Conservation (phyloP, 2,329 filamentous ascomycete genomes). For the Colletotrichum truncatum region DNA sequence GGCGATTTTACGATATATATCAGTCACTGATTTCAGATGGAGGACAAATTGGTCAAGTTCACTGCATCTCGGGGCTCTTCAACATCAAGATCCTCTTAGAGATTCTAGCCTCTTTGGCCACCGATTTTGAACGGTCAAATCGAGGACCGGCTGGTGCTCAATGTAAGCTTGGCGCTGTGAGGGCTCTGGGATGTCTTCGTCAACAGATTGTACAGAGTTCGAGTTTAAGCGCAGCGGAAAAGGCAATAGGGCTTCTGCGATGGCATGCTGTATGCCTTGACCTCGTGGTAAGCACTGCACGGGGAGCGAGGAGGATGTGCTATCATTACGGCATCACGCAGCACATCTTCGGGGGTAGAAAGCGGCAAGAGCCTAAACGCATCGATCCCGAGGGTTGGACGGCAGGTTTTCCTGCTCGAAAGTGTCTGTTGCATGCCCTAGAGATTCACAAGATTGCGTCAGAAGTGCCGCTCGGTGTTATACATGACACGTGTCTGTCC, state of each 20-base stretch:
- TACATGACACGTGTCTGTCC: background rate
- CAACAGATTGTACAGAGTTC: background rate
- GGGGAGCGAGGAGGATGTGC: background rate
- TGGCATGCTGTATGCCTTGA: slow-evolving; percentile 6
- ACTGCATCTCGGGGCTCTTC: background rate
- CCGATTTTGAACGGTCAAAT: background rate
- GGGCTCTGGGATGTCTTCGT: background rate
- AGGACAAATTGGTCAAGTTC: background rate
- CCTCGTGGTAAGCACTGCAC: background rate
- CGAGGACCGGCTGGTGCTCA: background rate
- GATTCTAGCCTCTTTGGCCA: background rate
- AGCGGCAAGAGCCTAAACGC: background rate
- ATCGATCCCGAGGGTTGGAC: background rate
- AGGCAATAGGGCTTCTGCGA: background rate
- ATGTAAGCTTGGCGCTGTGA: background rate
- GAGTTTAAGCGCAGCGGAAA: background rate
- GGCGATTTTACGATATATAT: background rate
- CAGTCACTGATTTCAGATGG: background rate
- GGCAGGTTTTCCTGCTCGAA: background rate
- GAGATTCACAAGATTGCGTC: slow-evolving; percentile 4
- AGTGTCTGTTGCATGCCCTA: background rate
- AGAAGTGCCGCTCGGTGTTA: background rate
- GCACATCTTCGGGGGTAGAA: slow-evolving; percentile 7
- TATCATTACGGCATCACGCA: slow-evolving; percentile 5
- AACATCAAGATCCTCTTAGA: background rate